Evolutionary conservation across 495 filamentous ascomycete species (phyloP).

Genomic region (Daldinia vernicosa): DNA sequence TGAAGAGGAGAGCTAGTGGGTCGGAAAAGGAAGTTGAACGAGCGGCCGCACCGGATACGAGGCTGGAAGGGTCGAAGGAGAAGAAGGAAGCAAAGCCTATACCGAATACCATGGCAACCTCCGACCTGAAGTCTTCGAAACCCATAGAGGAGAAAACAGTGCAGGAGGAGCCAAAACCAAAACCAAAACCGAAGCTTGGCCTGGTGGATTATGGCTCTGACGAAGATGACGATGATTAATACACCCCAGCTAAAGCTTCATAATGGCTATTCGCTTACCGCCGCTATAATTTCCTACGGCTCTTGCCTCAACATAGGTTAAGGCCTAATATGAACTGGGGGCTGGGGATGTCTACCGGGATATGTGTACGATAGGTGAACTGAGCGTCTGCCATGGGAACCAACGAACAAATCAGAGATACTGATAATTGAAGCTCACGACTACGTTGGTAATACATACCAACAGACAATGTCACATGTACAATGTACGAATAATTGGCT

Average conservation of each 20-base stretch:
- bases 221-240: conserved; percentile 43
- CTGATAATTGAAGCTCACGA: too few species aligned
- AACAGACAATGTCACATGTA: neutral
- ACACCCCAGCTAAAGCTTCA: neutral
- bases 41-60: neutral
- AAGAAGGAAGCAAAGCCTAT: neutral
- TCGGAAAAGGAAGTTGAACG: conserved; percentile 5
- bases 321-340: neutral
- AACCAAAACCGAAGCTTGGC: conserved; percentile 35
- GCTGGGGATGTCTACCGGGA: neutral
- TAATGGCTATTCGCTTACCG: neutral
- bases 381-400: neutral
- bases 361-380: neutral
- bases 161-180: conserved; percentile 5
- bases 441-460: neutral
- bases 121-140: neutral
- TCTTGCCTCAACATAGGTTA: neutral
- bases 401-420: neutral
- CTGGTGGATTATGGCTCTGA: conserved; percentile 50
- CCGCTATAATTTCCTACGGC: neutral
- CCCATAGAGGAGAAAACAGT: neutral
- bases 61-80: neutral
- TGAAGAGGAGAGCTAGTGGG: conserved; percentile 28
- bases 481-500: neutral
- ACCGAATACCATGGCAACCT: neutral